These are phyloP conservation scores for Microdochium paspali DNA, from an alignment of 2,329 filamentous ascomycete species.

Conservation along the genomic window DNA sequence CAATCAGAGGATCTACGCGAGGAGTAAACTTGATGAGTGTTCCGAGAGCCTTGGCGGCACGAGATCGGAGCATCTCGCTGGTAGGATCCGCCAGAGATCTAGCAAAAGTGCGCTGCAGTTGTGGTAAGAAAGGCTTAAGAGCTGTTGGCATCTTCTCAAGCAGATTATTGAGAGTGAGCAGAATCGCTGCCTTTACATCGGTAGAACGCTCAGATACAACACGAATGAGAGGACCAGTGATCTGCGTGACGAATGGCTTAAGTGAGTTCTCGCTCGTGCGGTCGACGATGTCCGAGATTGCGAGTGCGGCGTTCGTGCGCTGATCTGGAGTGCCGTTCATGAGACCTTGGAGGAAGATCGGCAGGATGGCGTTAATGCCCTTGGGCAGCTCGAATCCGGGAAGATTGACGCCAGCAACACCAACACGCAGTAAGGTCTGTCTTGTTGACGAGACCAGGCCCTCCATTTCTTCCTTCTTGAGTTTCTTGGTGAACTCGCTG, in stretches of 20 bases:
- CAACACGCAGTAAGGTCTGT: conserved; percentile 78
- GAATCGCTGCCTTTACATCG: conserved; percentile 90
- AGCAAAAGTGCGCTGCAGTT: conserved; percentile 93
- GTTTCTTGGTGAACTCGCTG: conserved; percentile 74
- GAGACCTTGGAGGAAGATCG: conserved; percentile 93
- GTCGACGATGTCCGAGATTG: conserved; percentile 92
- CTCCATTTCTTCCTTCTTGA: conserved; percentile 98
- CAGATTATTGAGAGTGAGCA: conserved; percentile 88
- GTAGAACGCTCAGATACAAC: conserved; percentile 94
- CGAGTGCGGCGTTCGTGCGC: conserved; percentile 81
- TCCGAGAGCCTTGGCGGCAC: conserved; percentile 88
- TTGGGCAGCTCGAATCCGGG: conserved; percentile 88
- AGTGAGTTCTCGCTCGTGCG: conserved; percentile 79
- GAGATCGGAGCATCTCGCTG: conserved; percentile 76
- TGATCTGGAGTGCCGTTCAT: conserved; percentile 95
- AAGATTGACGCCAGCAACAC: conserved; percentile 74
- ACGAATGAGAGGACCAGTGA: conserved; percentile 94
- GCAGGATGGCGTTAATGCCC: conserved; percentile 91
- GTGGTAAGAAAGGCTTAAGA: conserved; percentile 92
- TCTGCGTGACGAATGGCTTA: conserved; percentile 93
- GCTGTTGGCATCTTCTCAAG: conserved; percentile 94
- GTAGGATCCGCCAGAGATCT: conserved; percentile 90
- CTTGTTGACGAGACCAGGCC: conserved; percentile 77
- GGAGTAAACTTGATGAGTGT: conserved; percentile 94
- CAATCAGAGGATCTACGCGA: conserved; percentile 86